phyloP scores from a whole-genome alignment of 805 yeast species.

The Hyphopichia homilentoma region DNA sequence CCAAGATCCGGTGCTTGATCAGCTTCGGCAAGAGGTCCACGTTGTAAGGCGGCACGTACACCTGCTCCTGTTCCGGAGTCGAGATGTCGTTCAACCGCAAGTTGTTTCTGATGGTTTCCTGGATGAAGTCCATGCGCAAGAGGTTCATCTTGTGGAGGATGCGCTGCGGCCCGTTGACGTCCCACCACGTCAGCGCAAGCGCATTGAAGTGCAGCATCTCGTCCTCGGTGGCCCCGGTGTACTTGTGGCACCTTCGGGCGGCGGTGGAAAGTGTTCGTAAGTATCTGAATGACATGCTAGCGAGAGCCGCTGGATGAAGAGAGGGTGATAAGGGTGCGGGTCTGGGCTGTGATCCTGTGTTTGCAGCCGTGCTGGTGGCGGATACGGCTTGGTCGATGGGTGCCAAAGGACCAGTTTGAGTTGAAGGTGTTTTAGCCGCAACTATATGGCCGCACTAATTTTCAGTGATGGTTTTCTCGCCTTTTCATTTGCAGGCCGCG shows the following conservation, averaged over 20 bases:
- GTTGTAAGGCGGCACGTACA: constrained; percentile 78
- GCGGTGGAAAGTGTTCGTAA: background rate
- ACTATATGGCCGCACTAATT: too few relatives aligned
- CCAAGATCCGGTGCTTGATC: constrained; percentile 43
- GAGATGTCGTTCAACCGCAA: constrained; percentile 36
- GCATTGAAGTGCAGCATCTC: constrained; percentile 82
- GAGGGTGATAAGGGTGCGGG: too few relatives aligned
- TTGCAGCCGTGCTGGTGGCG: too few relatives aligned
- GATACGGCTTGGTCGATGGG: too few relatives aligned
- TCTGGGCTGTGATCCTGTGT: too few relatives aligned
- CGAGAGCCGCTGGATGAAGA: too few relatives aligned
- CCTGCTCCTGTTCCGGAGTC: constrained; percentile 35
- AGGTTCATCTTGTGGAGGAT: constrained; percentile 93
- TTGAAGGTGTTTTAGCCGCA: too few relatives aligned
- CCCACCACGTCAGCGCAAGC: constrained; percentile 98
- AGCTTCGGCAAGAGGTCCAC: constrained; percentile 59
- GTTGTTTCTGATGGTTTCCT: constrained; percentile 49
- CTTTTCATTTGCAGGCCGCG: too few relatives aligned
- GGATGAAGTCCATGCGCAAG: constrained; percentile 82
- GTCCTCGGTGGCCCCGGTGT: constrained; percentile 46
- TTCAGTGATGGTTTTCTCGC: too few relatives aligned
- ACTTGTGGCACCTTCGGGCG: constrained; percentile 7
- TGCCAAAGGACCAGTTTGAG: too few relatives aligned
- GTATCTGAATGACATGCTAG: too few relatives aligned
- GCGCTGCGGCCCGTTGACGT: constrained; percentile 86